Evolutionary conservation across 441 rosid species (phyloP).

Genomic region (Rhodomyrtus psidioides): DNA sequence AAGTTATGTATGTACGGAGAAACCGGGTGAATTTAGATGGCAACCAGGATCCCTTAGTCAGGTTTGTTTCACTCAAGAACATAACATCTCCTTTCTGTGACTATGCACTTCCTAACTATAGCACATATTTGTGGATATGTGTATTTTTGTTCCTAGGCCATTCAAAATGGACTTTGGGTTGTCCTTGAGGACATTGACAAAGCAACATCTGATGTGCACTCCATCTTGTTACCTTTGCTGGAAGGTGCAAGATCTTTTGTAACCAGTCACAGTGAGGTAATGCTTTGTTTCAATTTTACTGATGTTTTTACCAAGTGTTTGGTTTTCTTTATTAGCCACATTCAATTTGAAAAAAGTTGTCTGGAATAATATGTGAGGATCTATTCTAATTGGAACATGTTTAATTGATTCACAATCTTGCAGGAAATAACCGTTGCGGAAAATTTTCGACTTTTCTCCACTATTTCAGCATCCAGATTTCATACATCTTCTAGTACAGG

Average conservation of each 20-base stretch:
- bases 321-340: neutral
- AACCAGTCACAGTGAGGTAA: slow-evolving; percentile 87
- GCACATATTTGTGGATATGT: neutral
- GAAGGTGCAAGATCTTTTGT: slow-evolving; percentile 66
- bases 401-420: slow-evolving; percentile 9
- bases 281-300: neutral
- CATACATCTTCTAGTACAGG: slow-evolving; percentile 35
- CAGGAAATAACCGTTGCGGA: slow-evolving; percentile 88
- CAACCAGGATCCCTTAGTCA: slow-evolving; percentile 96
- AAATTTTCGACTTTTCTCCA: slow-evolving; percentile 80
- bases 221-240: slow-evolving; percentile 75
- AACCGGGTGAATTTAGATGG: slow-evolving; percentile 99
- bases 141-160: slow-evolving; percentile 42
- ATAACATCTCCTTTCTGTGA: slow-evolving; percentile 2
- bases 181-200: slow-evolving; percentile 95
- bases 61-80: slow-evolving; percentile 36
- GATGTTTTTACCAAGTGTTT: neutral
- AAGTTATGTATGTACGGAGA: slow-evolving; percentile 85
- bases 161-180: slow-evolving; percentile 81
- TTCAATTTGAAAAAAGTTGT: neutral
- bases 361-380: neutral
- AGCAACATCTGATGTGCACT: slow-evolving; percentile 87
- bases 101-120: neutral
- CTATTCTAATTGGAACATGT: neutral
- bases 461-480: slow-evolving; percentile 66